Percentiles rank a stretch among this genome's conserved stretches.
phyloP scores from a whole-genome alignment of 345 rosid species.

The Triadica sebifera region DNA sequence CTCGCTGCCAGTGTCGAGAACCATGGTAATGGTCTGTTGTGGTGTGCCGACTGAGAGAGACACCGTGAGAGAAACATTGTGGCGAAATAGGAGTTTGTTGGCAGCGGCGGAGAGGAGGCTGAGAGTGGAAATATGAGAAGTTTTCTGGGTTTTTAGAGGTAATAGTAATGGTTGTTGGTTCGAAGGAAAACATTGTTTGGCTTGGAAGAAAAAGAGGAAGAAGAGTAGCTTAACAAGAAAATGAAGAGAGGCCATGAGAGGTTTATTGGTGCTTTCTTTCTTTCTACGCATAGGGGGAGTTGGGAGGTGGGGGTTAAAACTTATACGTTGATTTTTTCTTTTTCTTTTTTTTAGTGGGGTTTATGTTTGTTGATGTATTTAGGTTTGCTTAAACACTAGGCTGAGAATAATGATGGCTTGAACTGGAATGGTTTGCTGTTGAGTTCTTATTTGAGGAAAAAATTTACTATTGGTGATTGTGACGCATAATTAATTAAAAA shows the following conservation, averaged over 20 bases:
- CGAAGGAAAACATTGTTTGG: conserved; percentile 27
- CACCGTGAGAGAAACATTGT: conserved; percentile 57
- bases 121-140: background rate
- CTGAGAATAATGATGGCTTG: background rate
- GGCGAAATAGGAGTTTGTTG: conserved; percentile 45
- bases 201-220: conserved; percentile 32
- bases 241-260: conserved; percentile 19
- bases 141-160: conserved; percentile 44
- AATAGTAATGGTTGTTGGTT: conserved; percentile 39
- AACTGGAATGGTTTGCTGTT: background rate
- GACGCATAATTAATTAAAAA: background rate
- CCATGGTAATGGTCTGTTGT: conserved; percentile 60
- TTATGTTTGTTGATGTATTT: background rate
- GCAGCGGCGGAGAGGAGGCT: conserved; percentile 16
- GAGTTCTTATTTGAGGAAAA: background rate
- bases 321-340: background rate
- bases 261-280: background rate
- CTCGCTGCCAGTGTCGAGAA: conserved; percentile 77
- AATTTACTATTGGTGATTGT: background rate
- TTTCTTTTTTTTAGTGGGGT: conserved; percentile 7
- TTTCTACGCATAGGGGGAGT: too few relatives aligned
- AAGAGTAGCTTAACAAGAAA: conserved; percentile 26
- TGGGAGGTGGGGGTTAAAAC: too few relatives aligned
- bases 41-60: conserved; percentile 64
- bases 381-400: conserved; percentile 7